phyloP scores from a whole-genome alignment of 2,329 filamentous ascomycete genomes.

The Clonostachys solani region DNA sequence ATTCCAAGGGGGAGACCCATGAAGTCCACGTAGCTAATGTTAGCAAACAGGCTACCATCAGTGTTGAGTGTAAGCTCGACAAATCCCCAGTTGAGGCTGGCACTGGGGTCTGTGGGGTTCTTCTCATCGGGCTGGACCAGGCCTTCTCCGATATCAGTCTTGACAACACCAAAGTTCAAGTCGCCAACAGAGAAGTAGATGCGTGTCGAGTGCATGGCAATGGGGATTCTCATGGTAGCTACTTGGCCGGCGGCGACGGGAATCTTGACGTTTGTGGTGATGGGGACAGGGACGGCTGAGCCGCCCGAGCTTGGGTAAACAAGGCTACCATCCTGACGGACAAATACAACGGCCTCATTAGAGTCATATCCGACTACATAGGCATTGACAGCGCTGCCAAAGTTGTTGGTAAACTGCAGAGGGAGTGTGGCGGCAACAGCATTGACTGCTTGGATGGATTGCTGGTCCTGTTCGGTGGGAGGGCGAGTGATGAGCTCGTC shows the following conservation, averaged over 20 bases:
- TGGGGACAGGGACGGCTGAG: conserved; percentile 53
- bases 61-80: conserved; percentile 65
- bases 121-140: conserved; percentile 72
- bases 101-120: conserved; percentile 61
- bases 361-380: conserved; percentile 64
- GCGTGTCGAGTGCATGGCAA: conserved; percentile 60
- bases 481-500: no score
- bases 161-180: conserved; percentile 57
- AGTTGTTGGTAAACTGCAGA: not conserved
- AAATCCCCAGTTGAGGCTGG: conserved; percentile 60
- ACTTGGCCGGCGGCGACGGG: conserved; percentile 54
- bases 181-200: conserved; percentile 65
- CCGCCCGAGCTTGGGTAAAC: conserved; percentile 41
- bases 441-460: no score
- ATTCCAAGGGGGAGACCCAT: conserved; percentile 61
- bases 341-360: conserved; percentile 57
- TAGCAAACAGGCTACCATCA: conserved; percentile 55
- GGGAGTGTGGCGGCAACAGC: not conserved
- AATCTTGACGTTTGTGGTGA: conserved; percentile 59
- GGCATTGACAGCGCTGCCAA: conserved; percentile 40
- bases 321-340: conserved; percentile 57
- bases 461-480: no score
- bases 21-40: conserved; percentile 75
- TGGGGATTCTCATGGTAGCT: conserved; percentile 60
- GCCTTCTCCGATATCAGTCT: conserved; percentile 64